Base-by-base conservation (phyloP, 192 early-diverging fungal species). In the Coemansia reversa region DNA sequence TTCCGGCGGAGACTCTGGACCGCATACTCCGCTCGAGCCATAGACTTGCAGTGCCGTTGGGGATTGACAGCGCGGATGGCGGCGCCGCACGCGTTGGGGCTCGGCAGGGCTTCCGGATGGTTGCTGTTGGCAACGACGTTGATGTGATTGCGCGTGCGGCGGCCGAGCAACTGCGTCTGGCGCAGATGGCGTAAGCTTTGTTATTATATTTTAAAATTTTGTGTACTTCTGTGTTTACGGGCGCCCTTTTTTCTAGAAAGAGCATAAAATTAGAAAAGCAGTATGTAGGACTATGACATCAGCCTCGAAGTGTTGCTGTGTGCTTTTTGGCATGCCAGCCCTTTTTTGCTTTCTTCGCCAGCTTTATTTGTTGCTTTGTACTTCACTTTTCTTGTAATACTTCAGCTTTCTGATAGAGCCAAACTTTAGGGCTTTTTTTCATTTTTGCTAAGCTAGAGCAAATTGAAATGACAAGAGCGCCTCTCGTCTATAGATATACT, bases 41-140 rank as follows among this genome's bases (percentile, higher is more conserved):
- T 24, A 55, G 33, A 30, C 58, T 60, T 11, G 55, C 32, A 14
- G 53, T 81, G 28, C 73, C 78, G 12, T 45, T 75, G 35, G 78
- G 78, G 4, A 62, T 67, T 18, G 72, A 75, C 55, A 51, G 73
- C 32, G 35, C 54, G 0, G 63, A 66, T 24, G 68, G 68, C 19
- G 49, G 45, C 18, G 47, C 60, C 9, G 74, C 69, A 22, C 67
- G 69, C 6, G 30, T 60, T 53, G 32, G 69, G 14, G 51, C 33
- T 16, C 67, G 39, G 24, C 67, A 67, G 47, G 78, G 78, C 2
- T 75, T 81, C 56, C 69, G 45, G 55, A 67, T 81, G 73, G 72
- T 68, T 2, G 52, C 67, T 18, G 62, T 75, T 35, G 77, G 65
- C 53, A 71, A 42, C 53, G 73, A 75, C 48, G 42, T 66, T 19